These are phyloP conservation scores for Fusarium denticulatum DNA, from an alignment of 2,329 filamentous ascomycete species.

Conservation along the genomic window DNA sequence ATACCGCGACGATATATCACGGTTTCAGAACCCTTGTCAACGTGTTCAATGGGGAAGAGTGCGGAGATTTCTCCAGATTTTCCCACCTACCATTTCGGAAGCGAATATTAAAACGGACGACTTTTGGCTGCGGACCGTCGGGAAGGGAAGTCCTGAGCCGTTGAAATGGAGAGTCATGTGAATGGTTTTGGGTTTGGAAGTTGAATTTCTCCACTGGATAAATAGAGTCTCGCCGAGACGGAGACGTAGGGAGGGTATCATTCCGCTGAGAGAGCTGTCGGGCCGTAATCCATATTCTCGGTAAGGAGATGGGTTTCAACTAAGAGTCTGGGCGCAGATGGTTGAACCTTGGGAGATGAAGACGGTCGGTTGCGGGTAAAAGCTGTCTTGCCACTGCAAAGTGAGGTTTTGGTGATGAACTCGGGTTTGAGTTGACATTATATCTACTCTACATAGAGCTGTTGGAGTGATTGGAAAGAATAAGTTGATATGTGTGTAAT, in stretches of 20 bases:
- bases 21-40: conserved; percentile 16
- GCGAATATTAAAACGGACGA: neutral
- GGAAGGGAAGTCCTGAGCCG: neutral
- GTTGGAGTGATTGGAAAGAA: too few relatives aligned
- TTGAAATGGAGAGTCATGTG: neutral
- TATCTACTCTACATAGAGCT: rapidly evolving
- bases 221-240: neutral
- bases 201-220: neutral
- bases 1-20: neutral
- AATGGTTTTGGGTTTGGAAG: neutral
- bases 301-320: neutral
- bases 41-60: neutral
- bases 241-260: neutral
- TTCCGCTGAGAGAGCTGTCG: neutral
- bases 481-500: neutral
- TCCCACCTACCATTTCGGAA: conserved; percentile 18
- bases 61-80: conserved; percentile 9
- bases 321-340: neutral
- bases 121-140: neutral
- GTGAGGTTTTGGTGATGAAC: neutral
- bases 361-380: neutral
- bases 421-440: neutral
- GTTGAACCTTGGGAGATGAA: neutral
- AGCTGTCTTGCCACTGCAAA: neutral
- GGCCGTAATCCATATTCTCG: neutral